Conservation (phyloP, 1,284 basidiomycete species). For the Pseudomicrostroma phylloplanum region DNA sequence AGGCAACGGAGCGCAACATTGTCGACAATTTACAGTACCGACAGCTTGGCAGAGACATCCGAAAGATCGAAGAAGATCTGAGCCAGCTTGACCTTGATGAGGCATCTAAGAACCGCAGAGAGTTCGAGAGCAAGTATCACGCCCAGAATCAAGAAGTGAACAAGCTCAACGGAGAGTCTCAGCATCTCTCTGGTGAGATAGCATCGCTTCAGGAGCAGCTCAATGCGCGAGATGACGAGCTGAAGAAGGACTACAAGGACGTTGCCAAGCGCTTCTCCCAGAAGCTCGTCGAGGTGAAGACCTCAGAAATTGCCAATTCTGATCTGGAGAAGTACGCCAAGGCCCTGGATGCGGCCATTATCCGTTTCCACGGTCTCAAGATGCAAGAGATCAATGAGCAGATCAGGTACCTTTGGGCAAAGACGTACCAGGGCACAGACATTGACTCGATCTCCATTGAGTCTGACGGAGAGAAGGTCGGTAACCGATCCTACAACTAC, state of each 20-base stretch:
- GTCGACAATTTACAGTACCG: slow-evolving; percentile 79
- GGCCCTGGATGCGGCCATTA: slow-evolving; percentile 86
- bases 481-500: slow-evolving; percentile 80
- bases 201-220: slow-evolving; percentile 34
- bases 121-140: slow-evolving; percentile 75
- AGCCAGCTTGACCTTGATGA: slow-evolving; percentile 51
- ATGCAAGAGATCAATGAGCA: slow-evolving; percentile 99
- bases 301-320: slow-evolving; percentile 40
- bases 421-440: slow-evolving; percentile 98
- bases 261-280: slow-evolving; percentile 78
- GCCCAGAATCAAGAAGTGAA: slow-evolving; percentile 65
- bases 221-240: slow-evolving; percentile 62
- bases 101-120: slow-evolving; percentile 54
- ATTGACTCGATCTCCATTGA: slow-evolving; percentile 95
- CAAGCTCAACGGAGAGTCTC: slow-evolving; percentile 63
- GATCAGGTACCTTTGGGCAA: slow-evolving; percentile 74
- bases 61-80: slow-evolving; percentile 66
- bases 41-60: slow-evolving; percentile 64
- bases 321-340: slow-evolving; percentile 89
- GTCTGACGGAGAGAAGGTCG: slow-evolving; percentile 74
- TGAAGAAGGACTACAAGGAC: slow-evolving; percentile 75
- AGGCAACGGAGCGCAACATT: slow-evolving; percentile 59
- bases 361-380: slow-evolving; percentile 96
- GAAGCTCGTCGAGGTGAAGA: slow-evolving; percentile 87
- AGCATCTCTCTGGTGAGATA: slow-evolving; percentile 41